Percentiles rank a stretch among this genome's conserved stretches.
These are phyloP conservation scores for Babesia ovis DNA, from an alignment of 169 alveolate genomes.

Conservation along the genomic window DNA sequence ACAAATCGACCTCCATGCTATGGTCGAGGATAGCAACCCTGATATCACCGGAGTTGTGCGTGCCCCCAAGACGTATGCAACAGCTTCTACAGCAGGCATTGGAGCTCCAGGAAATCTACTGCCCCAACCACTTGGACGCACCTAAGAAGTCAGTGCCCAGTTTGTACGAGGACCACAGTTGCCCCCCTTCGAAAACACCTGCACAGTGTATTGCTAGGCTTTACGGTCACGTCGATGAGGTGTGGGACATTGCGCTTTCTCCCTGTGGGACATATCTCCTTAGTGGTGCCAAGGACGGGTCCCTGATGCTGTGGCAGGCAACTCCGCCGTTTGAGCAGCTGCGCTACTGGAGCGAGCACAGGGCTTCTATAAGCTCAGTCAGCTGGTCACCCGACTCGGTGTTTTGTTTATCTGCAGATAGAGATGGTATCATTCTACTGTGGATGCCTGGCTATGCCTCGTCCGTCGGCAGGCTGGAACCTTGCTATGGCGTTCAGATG, in stretches of 20 bases:
- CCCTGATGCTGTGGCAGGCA: slow-evolving; percentile 71
- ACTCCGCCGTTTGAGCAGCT: slow-evolving; percentile 65
- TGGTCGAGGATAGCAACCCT: slow-evolving; percentile 47
- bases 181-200: slow-evolving; percentile 59
- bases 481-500: slow-evolving; percentile 63
- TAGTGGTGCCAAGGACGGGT: slow-evolving; percentile 74
- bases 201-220: slow-evolving; percentile 62
- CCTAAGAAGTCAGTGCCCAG: slow-evolving; percentile 5
- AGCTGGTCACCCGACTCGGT: slow-evolving; percentile 74
- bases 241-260: slow-evolving; percentile 76
- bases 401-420: slow-evolving; percentile 67
- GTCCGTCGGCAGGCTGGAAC: slow-evolving; percentile 56
- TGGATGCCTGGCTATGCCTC: slow-evolving; percentile 71
- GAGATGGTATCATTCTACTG: slow-evolving; percentile 67
- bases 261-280: slow-evolving; percentile 71
- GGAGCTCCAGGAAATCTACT: slow-evolving; percentile 54
- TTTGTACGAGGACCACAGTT: slow-evolving; percentile 68
- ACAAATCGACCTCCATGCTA: slow-evolving; percentile 22
- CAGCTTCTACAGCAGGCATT: slow-evolving; percentile 48
- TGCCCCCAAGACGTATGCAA: slow-evolving; percentile 54
- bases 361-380: slow-evolving; percentile 69
- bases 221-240: slow-evolving; percentile 76
- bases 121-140: slow-evolving; percentile 38
- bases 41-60: slow-evolving; percentile 41
- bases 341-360: slow-evolving; percentile 71